Conservation (phyloP, 495 filamentous ascomycete species). For the Pseudoneurospora amorphoporcata region DNA sequence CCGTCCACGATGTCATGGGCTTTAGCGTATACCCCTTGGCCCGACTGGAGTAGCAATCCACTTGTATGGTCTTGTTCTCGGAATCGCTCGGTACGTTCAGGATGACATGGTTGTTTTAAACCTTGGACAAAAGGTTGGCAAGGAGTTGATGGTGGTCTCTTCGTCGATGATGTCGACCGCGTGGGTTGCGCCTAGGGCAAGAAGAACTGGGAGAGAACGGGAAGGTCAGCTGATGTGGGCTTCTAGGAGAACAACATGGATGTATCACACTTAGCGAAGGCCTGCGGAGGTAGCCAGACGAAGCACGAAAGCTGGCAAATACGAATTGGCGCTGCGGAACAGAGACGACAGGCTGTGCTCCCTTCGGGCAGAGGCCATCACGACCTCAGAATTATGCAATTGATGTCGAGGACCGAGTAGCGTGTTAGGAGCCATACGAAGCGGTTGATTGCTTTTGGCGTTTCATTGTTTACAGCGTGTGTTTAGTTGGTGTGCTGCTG, state of each 20-base stretch:
- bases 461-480: not conserved
- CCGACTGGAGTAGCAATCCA: not conserved
- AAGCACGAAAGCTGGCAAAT: not conserved
- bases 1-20: fast-evolving
- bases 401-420: too few species aligned
- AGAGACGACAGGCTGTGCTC: not conserved
- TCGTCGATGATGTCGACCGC: not conserved
- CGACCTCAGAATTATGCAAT: too few species aligned
- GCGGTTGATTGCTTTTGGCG: not conserved
- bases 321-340: not conserved
- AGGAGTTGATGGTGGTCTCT: not conserved
- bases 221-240: not conserved
- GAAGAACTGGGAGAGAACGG: not conserved
- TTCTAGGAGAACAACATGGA: not conserved
- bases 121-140: not conserved
- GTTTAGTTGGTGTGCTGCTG: not conserved
- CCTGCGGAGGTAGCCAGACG: not conserved
- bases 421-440: not conserved
- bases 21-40: not conserved
- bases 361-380: not conserved
- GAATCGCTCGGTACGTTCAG: not conserved
- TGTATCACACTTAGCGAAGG: not conserved
- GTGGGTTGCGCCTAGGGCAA: not conserved
- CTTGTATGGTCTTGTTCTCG: not conserved
- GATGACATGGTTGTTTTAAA: not conserved